phyloP scores from a whole-genome alignment of 805 yeast species.

The Cyberlindnera japonica region DNA sequence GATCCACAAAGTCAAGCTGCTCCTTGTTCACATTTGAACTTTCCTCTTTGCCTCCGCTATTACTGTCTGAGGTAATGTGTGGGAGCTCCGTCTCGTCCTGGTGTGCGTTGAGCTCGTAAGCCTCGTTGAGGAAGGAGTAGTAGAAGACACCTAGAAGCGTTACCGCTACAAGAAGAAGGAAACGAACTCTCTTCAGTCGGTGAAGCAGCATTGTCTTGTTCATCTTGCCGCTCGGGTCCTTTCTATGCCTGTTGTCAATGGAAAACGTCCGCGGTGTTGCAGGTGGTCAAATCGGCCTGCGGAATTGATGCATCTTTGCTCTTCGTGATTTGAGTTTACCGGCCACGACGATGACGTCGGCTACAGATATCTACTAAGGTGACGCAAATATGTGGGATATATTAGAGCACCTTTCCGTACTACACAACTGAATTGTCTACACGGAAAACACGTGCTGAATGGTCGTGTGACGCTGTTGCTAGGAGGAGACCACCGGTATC shows the following conservation, averaged over 20 bases:
- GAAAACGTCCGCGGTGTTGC: no score
- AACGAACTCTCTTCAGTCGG: slow-evolving; percentile 20
- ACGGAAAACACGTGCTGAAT: slow-evolving; percentile 42
- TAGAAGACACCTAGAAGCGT: slow-evolving; percentile 25
- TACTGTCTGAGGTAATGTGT: no score
- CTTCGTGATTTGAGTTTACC: no score
- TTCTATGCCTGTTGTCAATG: neutral
- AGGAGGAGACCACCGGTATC: slow-evolving; percentile 32
- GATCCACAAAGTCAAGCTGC: slow-evolving; percentile 7
- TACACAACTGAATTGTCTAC: neutral
- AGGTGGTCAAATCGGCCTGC: no score
- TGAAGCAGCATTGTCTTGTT: slow-evolving; percentile 5
- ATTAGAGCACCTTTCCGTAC: neutral
- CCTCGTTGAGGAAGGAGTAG: slow-evolving; percentile 28
- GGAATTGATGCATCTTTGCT: no score
- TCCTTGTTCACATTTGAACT: slow-evolving; percentile 3
- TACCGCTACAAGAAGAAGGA: slow-evolving; percentile 11
- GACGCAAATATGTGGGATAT: neutral
- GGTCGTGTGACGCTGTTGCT: slow-evolving; percentile 65
- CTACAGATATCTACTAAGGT: no score
- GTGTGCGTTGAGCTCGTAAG: slow-evolving; percentile 22
- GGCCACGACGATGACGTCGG: no score
- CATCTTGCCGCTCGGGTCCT: neutral
- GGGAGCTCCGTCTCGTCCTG: slow-evolving; percentile 26
- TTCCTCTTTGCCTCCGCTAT: no score